Percentiles rank a stretch among this genome's conserved stretches.
phyloP scores from a whole-genome alignment of 306 rosid genomes.

The Urtica urens region DNA sequence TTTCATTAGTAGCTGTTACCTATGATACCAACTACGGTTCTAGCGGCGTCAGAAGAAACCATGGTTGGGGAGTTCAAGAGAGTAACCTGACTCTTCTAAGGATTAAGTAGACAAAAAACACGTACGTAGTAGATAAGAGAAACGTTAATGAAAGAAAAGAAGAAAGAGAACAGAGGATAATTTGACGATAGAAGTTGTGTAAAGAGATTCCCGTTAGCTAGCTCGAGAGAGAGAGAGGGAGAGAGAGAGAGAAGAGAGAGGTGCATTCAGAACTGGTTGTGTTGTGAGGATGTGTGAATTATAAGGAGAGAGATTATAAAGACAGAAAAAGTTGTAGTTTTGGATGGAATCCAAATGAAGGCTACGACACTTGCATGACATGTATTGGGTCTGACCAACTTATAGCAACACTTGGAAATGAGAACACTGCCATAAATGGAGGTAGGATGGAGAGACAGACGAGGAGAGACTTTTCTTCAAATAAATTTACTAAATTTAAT shows the following conservation, averaged over 20 bases:
- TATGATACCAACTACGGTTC: conserved; percentile 53
- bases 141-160: background rate
- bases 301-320: background rate
- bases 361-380: conserved; percentile 40
- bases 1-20: conserved; percentile 23
- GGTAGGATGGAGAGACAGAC: background rate
- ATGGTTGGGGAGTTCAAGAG: conserved; percentile 17
- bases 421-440: conserved; percentile 11
- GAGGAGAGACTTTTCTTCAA: background rate
- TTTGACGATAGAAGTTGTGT: too few species aligned
- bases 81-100: too few species aligned
- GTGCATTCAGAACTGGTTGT: background rate
- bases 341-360: background rate
- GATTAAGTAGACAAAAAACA: too few species aligned
- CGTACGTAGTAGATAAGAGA: too few species aligned
- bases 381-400: conserved; percentile 25
- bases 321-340: background rate
- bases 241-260: background rate
- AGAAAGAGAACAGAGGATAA: background rate
- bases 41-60: conserved; percentile 52
- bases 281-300: background rate
- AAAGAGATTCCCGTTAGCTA: too few species aligned
- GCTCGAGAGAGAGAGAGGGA: too few species aligned
- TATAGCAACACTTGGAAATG: conserved; percentile 21
- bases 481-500: background rate